phyloP scores from a whole-genome alignment of 2,329 filamentous ascomycete genomes.

The Spiromastix sp. region DNA sequence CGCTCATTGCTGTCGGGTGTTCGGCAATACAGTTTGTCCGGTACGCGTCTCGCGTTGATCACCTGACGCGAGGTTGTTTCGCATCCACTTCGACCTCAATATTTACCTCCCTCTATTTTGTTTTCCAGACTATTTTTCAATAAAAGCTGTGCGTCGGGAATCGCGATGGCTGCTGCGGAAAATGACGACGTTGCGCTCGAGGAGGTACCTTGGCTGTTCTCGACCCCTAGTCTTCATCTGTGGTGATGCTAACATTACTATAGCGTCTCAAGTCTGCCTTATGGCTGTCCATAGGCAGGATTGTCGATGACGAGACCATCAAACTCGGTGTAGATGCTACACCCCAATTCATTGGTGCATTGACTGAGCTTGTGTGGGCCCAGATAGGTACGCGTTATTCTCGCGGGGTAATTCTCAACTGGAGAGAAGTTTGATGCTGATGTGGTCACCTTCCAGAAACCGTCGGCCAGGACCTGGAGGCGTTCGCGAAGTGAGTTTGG shows the following conservation, averaged over 20 bases:
- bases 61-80: too few relatives aligned
- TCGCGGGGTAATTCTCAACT: neutral
- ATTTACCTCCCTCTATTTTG: too few relatives aligned
- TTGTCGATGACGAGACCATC: conserved; percentile 75
- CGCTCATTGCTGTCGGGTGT: too few relatives aligned
- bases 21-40: too few relatives aligned
- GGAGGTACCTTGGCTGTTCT: conserved; percentile 19
- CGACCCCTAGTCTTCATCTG: neutral
- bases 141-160: too few relatives aligned
- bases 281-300: conserved; percentile 75
- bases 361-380: conserved; percentile 79
- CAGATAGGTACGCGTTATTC: conserved; percentile 57
- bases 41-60: too few relatives aligned
- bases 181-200: conserved; percentile 22
- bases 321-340: conserved; percentile 72
- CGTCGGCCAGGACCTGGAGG: conserved; percentile 51
- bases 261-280: conserved; percentile 75
- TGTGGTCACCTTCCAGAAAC: conserved; percentile 35
- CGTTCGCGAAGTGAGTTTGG: conserved; percentile 46
- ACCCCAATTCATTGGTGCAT: conserved; percentile 75
- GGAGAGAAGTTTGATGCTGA: conserved; percentile 1
- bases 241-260: neutral
- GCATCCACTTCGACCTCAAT: too few relatives aligned
- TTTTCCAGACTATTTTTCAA: too few relatives aligned
- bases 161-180: conserved; percentile 16